Base-by-base conservation (phyloP, 148 eudicot genomes). In the Cornus suecica region DNA sequence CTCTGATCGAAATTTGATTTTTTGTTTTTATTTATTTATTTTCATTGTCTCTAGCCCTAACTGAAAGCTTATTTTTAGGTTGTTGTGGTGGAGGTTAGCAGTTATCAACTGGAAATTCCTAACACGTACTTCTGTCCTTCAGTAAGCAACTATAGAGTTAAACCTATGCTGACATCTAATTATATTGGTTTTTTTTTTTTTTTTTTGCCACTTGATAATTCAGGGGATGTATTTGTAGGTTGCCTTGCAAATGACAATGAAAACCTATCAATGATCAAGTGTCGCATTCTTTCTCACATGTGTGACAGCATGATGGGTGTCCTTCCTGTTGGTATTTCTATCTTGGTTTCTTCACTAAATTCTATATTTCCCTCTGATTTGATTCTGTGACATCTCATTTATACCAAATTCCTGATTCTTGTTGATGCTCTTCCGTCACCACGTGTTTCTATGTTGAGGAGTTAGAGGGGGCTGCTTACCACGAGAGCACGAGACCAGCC, bases 71-170 rank as follows among this genome's bases (percentile, higher is more conserved):
- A 32, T 74, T 75, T 34, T 28, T 11, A 66, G 78, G 71, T 66
- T 51, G 71, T 71, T 4, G 78, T 75, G 16, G 78, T 75, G 71
- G 78, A 75, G 56, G 71, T 66, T 42, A 75, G 78, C 65, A 75
- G 78, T 66, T 75, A 71, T 71, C 74, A 75, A 60, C 27, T 75
- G 48, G 78, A 75, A 75, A 66, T 75, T 67, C 71, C 65, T 22
- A 20, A 66, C 27, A 66, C 66, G 65, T 65, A 37, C 78, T 66
- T 75, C 45, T 29, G 32, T 27, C 78, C 78, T 66, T 75, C 78
- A 27, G 65, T 74, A 74, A 74, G 77, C 22, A 13, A 61, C 37
- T 66, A n/a, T 63, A 10, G 24, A 1, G 15, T 73, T 22, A 54
- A 23, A 31, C 1, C 24, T 26, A 11, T 56, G 1, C 23, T 14